Percentiles rank a stretch among this genome's conserved stretches.
These are phyloP conservation scores for Fremontodendron californicum DNA, from an alignment of 345 rosid genomes.

Conservation along the genomic window DNA sequence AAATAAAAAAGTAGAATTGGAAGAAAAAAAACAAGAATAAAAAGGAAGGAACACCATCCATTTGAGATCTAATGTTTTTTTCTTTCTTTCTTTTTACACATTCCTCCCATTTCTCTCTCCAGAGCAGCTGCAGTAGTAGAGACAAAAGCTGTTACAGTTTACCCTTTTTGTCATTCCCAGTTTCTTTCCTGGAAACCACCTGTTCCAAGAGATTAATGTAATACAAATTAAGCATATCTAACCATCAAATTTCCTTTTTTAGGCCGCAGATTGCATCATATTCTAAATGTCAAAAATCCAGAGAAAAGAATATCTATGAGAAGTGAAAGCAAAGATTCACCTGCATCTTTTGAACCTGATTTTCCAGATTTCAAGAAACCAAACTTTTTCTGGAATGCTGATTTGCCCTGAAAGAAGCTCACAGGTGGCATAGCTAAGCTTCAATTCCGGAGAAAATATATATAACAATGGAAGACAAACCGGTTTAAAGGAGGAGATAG, in stretches of 20 bases:
- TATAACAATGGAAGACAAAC: not conserved
- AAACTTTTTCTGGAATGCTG: conserved; percentile 31
- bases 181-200: conserved; percentile 43
- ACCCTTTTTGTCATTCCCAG: conserved; percentile 37
- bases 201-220: conserved; percentile 22
- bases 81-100: conserved; percentile 6
- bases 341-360: conserved; percentile 34
- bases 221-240: conserved; percentile 8
- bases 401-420: conserved; percentile 39
- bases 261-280: not conserved
- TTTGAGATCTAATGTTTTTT: conserved; percentile 31
- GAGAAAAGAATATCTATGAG: not conserved
- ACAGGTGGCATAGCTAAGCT: not conserved
- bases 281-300: not conserved
- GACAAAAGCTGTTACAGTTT: conserved; percentile 23
- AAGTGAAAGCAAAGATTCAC: conserved; percentile 11
- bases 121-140: conserved; percentile 20
- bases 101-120: conserved; percentile 22
- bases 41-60: conserved; percentile 28
- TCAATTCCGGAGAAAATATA: not conserved
- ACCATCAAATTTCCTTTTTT: conserved; percentile 1
- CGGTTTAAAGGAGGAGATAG: not conserved
- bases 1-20: conserved; percentile 24
- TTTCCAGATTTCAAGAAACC: conserved; percentile 44
- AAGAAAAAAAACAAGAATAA: conserved; percentile 14